Evolutionary conservation across 106 monocot genomes (phyloP).

Genomic region (Dioscorea zingiberensis): DNA sequence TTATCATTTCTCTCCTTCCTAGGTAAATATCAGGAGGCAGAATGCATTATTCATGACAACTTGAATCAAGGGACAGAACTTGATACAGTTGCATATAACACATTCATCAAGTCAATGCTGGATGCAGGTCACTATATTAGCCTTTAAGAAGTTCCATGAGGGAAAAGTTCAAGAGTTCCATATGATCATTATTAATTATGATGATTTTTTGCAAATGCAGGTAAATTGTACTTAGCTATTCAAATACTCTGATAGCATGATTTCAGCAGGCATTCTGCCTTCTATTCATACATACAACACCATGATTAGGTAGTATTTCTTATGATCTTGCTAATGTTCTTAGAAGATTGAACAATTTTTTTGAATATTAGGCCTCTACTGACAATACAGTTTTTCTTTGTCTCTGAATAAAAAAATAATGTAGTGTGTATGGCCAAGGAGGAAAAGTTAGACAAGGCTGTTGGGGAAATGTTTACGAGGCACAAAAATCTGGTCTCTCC

Average conservation of each 20-base stretch:
- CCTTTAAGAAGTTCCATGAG: neutral
- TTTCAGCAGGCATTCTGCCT: slow-evolving; percentile 56
- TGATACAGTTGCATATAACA: slow-evolving; percentile 93
- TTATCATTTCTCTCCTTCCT: neutral
- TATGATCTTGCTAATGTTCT: neutral
- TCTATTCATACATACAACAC: slow-evolving; percentile 90
- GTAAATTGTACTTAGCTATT: slow-evolving; percentile 70
- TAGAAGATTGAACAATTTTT: neutral
- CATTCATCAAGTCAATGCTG: slow-evolving; percentile 89
- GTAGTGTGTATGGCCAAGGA: slow-evolving; percentile 91
- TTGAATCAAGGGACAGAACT: slow-evolving; percentile 42
- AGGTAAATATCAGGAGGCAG: slow-evolving; percentile 78
- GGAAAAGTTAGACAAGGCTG: slow-evolving; percentile 86
- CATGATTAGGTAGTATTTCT: slow-evolving; percentile 82
- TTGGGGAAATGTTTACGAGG: slow-evolving; percentile 79
- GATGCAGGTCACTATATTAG: slow-evolving; percentile 53
- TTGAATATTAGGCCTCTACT: neutral
- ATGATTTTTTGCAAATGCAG: slow-evolving; percentile 26
- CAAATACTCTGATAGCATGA: slow-evolving; percentile 74
- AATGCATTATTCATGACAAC: slow-evolving; percentile 58
- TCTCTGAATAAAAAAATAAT: slow-evolving; percentile 13
- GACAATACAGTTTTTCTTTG: neutral
- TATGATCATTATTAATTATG: neutral
- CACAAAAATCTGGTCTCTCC: slow-evolving; percentile 39
- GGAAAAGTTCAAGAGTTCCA: neutral